A percentile compares a stretch with the other conserved stretches of the same genome.
These are phyloP conservation scores for Metschnikowia colocasiae DNA, from an alignment of 805 yeast genomes.

Conservation along the genomic window DNA sequence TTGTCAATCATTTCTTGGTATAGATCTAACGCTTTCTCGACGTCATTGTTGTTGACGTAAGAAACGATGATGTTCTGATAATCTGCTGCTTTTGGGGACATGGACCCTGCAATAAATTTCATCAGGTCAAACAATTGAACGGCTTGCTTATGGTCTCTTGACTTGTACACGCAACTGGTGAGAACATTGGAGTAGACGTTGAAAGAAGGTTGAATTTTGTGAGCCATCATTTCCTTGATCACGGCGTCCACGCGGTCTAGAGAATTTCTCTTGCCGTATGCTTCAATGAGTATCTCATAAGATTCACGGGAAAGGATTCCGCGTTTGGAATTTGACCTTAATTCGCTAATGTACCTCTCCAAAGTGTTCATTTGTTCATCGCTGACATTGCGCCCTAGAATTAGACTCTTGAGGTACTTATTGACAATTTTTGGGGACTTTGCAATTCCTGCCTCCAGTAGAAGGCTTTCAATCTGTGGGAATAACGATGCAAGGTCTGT, in stretches of 20 bases:
- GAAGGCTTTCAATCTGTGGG: conserved; percentile 23
- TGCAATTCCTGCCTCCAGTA: conserved; percentile 30
- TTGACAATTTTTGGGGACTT: conserved; percentile 33
- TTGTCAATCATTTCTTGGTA: conserved; percentile 59
- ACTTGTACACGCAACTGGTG: conserved; percentile 54
- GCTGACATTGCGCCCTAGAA: conserved; percentile 21
- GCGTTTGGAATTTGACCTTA: conserved; percentile 20
- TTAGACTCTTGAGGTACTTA: conserved; percentile 35
- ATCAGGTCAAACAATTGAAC: conserved; percentile 73
- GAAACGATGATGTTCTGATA: conserved; percentile 71
- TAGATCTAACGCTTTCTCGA: conserved; percentile 73
- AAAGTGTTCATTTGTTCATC: conserved; percentile 24
- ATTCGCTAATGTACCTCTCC: conserved; percentile 30
- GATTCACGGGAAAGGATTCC: conserved; percentile 35
- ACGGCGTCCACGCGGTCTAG: conserved; percentile 37
- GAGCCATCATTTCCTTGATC: conserved; percentile 35
- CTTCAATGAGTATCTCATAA: conserved; percentile 43
- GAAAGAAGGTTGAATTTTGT: conserved; percentile 40
- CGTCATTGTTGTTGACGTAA: conserved; percentile 56
- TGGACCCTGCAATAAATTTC: conserved; percentile 67
- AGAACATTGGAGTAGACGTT: conserved; percentile 54
- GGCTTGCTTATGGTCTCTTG: conserved; percentile 55
- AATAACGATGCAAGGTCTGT: conserved; percentile 31
- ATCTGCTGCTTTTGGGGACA: conserved; percentile 64
- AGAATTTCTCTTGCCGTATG: conserved; percentile 41